Base-by-base conservation (phyloP, 1,139 yeast species). In the Taphrina deformans region DNA sequence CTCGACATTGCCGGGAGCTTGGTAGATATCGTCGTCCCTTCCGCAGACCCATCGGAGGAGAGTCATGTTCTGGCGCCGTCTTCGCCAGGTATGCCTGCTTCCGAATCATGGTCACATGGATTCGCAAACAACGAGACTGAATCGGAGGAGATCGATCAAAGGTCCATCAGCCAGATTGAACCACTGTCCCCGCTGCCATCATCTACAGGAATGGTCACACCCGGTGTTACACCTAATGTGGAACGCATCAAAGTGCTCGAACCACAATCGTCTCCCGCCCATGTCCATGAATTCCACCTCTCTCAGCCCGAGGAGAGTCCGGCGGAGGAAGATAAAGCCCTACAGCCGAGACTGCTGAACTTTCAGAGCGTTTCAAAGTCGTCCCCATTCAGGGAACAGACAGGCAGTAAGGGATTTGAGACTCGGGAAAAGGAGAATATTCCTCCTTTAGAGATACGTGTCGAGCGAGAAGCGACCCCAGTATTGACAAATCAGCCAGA, bases 1-100 rank as follows among this genome's bases (percentile, higher is more conserved):
- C 56, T 59, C 12, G 56, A 59, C 41, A 26, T 59, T 9, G 63
- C 56, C 5, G 63, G 63, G n/a, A 48, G 56, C 18, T 26, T 26
- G 2, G 56, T 59, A 6, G 48, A 40, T 14, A 24, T 53, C 23
- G 48, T 18, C 10, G 16, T 53, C 7, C 58, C 58, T 6, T 14
- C 35, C 3, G 12, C 35, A 6, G 21, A 23, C 10, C 7, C 16
- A 10, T 26, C 33, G 16, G 52, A 55, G n/a, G 61, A 55, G 21
- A 9, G 23, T 12, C 14, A 14, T 21, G 29, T 59, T n/a, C 56
- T 50, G 12, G 41, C 35, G 24, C 63, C 63, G 3, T 59, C 63
- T 16, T 59, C 63, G 27, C 63, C 63, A 6, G 18, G 27, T 10
- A 44, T 44, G 48, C 48, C 48, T 2, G 48, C 48, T 21, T 21